Base-by-base conservation (phyloP, 352 stramenopile species). In the Pythium rishiriense region DNA sequence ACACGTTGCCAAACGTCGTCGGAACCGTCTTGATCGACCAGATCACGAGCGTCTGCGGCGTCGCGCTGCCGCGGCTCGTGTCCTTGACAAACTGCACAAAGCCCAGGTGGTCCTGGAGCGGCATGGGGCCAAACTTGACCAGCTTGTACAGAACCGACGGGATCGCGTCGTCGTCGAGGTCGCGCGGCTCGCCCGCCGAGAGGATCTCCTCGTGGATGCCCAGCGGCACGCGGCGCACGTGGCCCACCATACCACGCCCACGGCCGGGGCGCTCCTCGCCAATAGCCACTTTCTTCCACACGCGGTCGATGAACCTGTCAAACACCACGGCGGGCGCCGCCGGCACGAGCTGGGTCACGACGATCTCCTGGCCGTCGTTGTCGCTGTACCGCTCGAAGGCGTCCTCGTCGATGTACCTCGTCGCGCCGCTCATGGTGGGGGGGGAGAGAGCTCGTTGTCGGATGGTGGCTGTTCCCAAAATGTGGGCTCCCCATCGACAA, bases 191-290 rank as follows among this genome's bases (percentile, higher is more conserved):
- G 19, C 84, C 84, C 1, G 50, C 80, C 7, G 76, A 84, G 31
- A 93, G 31, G 56, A 93, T 93, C 53, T 90, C 72, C 53, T 91
- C 81, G 57, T 79, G 68, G 28, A 90, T 74, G 14, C 81, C 80
- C 15, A 91, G 62, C 41, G 76, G 60, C 37, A 77, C 69, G 8
- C 58, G 24, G 11, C 81, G 81, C 50, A 79, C 61, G 55, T 87
- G 67, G n/a, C 84, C 84, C 5, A 87, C 75, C 50, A 75, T 73
- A 2, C 84, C 81, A 51, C 81, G 74, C 0, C 84, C 81, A 3
- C n/a, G 33, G 11, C 84, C 84, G 11, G 75, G 68, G n/a, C 72
- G 66, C 25, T 84, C n/a, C 46, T 90, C 74, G 21, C 63, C 56
- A 41, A 73, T 50, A 10, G 62, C 52, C 9, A 49, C 19, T 26